Percentiles rank a stretch among this genome's conserved stretches.
Conservation (phyloP, 139 green algal species). For the Medakamo hakoo region DNA sequence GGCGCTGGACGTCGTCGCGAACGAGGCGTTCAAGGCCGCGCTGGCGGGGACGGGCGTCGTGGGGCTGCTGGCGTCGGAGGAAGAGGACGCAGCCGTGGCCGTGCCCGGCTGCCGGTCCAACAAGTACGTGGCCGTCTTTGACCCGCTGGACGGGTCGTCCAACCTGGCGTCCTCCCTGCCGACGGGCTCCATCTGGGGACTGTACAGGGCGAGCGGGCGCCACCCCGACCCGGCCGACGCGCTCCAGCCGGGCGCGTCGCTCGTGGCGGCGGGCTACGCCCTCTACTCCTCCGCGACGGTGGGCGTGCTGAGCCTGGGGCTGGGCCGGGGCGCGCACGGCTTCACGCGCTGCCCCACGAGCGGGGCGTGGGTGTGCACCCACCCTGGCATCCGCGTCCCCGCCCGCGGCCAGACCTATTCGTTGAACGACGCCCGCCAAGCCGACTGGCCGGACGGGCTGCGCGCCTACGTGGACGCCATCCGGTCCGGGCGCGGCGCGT, state of each 20-base stretch:
- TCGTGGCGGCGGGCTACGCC: conserved; percentile 34
- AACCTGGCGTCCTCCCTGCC: conserved; percentile 54
- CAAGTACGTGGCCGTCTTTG: conserved; percentile 39
- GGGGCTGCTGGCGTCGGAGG: conserved; percentile 35
- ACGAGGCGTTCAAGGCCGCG: conserved; percentile 25
- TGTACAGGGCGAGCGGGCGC: conserved; percentile 20
- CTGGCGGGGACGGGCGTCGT: conserved; percentile 24
- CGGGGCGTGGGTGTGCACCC: background rate
- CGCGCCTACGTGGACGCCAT: conserved; percentile 41
- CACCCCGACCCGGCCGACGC: background rate
- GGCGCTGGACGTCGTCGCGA: conserved; percentile 3
- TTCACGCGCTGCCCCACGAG: background rate
- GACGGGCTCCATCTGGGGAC: conserved; percentile 56
- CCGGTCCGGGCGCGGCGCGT: conserved; percentile 35
- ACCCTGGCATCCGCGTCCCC: background rate
- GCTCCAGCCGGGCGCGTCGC: conserved; percentile 18
- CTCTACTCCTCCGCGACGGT: conserved; percentile 42
- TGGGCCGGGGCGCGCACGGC: conserved; percentile 13
- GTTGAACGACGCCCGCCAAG: conserved; percentile 57
- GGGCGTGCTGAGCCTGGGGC: conserved; percentile 10
- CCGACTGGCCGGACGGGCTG: conserved; percentile 46
- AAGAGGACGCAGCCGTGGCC: conserved; percentile 33
- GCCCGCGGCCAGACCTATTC: conserved; percentile 45
- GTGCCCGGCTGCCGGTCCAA: background rate
- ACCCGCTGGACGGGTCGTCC: conserved; percentile 50